Evolutionary conservation across 2,329 filamentous ascomycete species (phyloP), one percentile per base, ranked within the genome.

Genomic region (Tolypocladium guangdongense): DNA sequence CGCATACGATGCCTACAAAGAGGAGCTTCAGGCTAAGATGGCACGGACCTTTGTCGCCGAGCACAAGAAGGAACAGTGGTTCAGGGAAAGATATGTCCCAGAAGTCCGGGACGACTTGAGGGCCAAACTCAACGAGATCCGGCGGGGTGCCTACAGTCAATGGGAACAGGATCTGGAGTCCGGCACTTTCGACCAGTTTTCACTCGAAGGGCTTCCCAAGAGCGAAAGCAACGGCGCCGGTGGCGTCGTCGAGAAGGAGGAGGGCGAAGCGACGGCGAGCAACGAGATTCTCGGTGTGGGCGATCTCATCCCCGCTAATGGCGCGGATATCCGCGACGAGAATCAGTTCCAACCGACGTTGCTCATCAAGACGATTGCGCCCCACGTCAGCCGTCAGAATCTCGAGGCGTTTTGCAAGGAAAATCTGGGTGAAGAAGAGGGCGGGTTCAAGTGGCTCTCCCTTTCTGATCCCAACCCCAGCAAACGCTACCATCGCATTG

Each of bases 11-110:
- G 59, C 73, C 1, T 87, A 87, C 64, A 85, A 85, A 60, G 83
- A 86, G 63, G 82, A 86, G 37, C 71, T 87, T 2, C 83, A 86
- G 62, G 82, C 78, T 4, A 86, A 84, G 66, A 92, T 96, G 86
- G 91, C 93, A 0, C 84, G 90, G 59, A 77, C 81, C 1, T 99
- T 99, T 66, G 93, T 99, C 43, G 82, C 86, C 50, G 87, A 90
- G 62, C 93, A 99, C 71, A 96, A 95, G 67, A 84, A 84, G 45
- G 93, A 99, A 68, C 92, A 99, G 66, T 99, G 93, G 93, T 99
- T 99, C 73, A 89, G 86, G 62, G 93, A 99, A 71, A 85, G 90
- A 66, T 99, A 99, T 63, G 85, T 95, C 33, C 82, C 89, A 1
- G 89, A 93, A 60, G 83, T 92, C 52, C 80, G 88, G 51, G 85